Evolutionary conservation across 2,329 filamentous ascomycete species (phyloP), one percentile per base, ranked within the genome.

Genomic region (Xylaria digitata): DNA sequence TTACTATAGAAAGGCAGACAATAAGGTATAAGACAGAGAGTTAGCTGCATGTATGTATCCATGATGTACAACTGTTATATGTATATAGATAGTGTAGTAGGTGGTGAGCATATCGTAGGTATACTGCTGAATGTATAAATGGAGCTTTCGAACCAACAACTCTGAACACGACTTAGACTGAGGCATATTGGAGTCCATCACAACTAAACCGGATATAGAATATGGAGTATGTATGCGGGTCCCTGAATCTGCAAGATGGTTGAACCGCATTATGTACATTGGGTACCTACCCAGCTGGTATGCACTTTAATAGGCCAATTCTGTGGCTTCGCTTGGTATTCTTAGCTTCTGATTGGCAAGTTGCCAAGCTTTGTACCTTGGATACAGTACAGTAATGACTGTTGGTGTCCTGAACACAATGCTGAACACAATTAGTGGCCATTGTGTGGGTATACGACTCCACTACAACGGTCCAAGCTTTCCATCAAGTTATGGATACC

Each of bases 221-320:
- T 15, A 40, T 53, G 17, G 37, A 49, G 21, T 37, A 40, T 32
- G 32, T 42, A 49, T 66, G 66, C 23, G 50, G 63, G 60, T 61
- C 63, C 59, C 55, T 58, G 52, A 63, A 60, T 63, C 63, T 62
- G 63, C 59, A 66, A 63, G 63, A 62, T 68, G 63, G 54, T 55
- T 55, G 55, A 60, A 67, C 54, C 45, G 50, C 60, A 60, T 37
- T 13, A 37, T 8, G 50, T 37, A 63, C 45, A 23, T 30, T 43
- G 30, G 52, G 61, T 40, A 46, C 49, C 49, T 52, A 46, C 49
- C 49, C 45, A 40, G 49, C 57, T 21, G 61, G 65, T 61, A 65
- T 34, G 50, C 48, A 49, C 42, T 42, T 9, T 68, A 48, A 68
- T 68, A 65, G 65, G 65, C 46, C 46, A 46, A 42, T 57, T 46